Conservation (phyloP, 345 rosid genomes). For the Eucalyptus microcorys region DNA sequence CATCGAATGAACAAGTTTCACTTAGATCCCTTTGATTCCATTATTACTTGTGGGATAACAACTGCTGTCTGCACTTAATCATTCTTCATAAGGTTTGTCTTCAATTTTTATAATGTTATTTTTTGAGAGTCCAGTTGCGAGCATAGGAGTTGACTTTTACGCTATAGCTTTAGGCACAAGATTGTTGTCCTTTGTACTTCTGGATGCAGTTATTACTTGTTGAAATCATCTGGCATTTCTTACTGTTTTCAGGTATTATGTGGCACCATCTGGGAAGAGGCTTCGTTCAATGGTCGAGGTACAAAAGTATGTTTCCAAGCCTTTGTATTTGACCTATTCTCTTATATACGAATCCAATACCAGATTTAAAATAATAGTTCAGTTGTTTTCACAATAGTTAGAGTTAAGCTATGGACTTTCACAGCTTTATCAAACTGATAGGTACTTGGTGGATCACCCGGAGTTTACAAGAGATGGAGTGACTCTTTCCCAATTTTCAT, state of each 20-base stretch:
- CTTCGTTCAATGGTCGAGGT: slow-evolving; percentile 81
- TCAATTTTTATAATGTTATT: neutral
- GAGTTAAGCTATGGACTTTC: neutral
- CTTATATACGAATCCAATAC: neutral
- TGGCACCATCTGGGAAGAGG: slow-evolving; percentile 81
- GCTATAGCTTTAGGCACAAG: neutral
- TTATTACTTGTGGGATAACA: neutral
- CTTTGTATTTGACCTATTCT: neutral
- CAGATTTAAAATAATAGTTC: neutral
- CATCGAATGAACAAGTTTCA: neutral
- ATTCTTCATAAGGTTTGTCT: neutral
- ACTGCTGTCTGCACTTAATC: neutral
- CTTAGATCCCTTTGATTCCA: neutral
- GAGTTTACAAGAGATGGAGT: slow-evolving; percentile 1
- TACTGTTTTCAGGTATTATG: slow-evolving; percentile 54
- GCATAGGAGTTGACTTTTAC: neutral
- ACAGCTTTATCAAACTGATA: neutral
- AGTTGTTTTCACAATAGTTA: neutral
- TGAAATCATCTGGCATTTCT: neutral
- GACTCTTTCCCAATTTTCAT: slow-evolving; percentile 3
- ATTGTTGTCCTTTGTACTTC: neutral
- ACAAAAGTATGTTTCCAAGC: slow-evolving; percentile 47
- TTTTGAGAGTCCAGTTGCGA: neutral
- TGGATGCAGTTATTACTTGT: neutral
- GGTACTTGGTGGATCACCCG: slow-evolving; percentile 6